Evolutionary conservation across 345 rosid species (phyloP), one percentile per base, ranked within the genome.

Genomic region (Ailanthus altissimus): DNA sequence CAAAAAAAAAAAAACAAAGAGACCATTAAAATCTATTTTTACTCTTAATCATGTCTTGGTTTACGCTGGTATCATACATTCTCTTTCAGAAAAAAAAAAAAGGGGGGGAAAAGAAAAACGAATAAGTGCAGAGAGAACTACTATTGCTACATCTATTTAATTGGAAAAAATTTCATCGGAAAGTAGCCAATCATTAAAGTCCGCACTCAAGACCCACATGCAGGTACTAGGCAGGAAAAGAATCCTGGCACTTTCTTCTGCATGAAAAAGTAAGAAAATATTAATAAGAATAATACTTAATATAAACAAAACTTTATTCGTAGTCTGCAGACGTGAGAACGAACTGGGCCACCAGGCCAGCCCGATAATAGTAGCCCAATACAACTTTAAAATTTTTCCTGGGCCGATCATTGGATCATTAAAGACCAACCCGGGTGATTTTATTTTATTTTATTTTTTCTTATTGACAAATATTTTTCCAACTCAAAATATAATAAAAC

Each of bases 151-250:
- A 73, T 45, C 8, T 43, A 16, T 46, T 23, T 36, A 3, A 45
- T 74, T 49, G 13, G 32, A 61, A 61, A 49, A 49, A 49, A 4
- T 38, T 20, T 26, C 45, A 21, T 3, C 6, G 14, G 13, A 60
- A 13, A 43, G 21, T 56, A 70, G 73, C 67, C 25, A 26, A 26
- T 32, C 60, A 12, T 50, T 7, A 20, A 45, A 43, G 36, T 23
- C 71, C 50, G 10, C 20, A 10, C 60, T 88, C 86, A 90, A 16
- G 88, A 74, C 42, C 86, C 89, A 79, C 94, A 90, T 61, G 88
- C 83, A 5, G 94, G 93, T 49, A 91, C 85, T 81, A 92, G 84
- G 82, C 98, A 94, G 66, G 94, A 83, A 64, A 94, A 84, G 75
- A 94, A 83, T 60, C 92, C 84, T 54, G 88, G 77, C 75, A 76